Conservation (phyloP, 306 rosid species). For the Vigna nakashimae region DNA sequence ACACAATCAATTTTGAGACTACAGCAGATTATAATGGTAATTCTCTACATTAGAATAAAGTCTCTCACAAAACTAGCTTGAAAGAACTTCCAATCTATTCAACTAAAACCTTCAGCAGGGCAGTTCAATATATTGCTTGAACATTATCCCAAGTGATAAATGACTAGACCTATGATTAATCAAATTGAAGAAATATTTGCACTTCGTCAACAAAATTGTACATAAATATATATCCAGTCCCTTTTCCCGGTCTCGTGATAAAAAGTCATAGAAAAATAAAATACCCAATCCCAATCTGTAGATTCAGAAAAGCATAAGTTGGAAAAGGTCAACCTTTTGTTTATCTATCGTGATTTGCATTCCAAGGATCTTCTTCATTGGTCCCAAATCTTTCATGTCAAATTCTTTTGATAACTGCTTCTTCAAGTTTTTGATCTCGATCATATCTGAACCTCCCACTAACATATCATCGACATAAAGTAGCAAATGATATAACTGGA, state of each 20-base stretch:
- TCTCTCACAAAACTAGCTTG: conserved; percentile 9
- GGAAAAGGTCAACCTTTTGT: too few relatives aligned
- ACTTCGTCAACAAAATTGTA: background rate
- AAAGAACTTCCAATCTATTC: conserved; percentile 27
- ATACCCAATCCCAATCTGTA: background rate
- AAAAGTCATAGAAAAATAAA: conserved; percentile 6
- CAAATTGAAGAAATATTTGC: background rate
- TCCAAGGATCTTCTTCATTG: too few relatives aligned
- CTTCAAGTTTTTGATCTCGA: too few relatives aligned
- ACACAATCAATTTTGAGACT: background rate
- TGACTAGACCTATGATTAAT: background rate
- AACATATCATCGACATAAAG: too few relatives aligned
- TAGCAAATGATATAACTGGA: too few relatives aligned
- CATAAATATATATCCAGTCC: background rate
- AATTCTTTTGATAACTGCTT: too few relatives aligned
- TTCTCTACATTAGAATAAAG: background rate
- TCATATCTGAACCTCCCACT: too few relatives aligned
- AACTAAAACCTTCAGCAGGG: background rate
- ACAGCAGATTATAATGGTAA: background rate
- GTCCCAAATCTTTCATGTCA: too few relatives aligned
- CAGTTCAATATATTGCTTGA: background rate
- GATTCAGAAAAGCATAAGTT: too few relatives aligned
- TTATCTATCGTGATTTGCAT: too few relatives aligned
- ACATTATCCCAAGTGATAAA: conserved; percentile 6
- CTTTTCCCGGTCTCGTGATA: background rate